Conservation (phyloP, 208 protist genomes). For the Angomonas deanei region DNA sequence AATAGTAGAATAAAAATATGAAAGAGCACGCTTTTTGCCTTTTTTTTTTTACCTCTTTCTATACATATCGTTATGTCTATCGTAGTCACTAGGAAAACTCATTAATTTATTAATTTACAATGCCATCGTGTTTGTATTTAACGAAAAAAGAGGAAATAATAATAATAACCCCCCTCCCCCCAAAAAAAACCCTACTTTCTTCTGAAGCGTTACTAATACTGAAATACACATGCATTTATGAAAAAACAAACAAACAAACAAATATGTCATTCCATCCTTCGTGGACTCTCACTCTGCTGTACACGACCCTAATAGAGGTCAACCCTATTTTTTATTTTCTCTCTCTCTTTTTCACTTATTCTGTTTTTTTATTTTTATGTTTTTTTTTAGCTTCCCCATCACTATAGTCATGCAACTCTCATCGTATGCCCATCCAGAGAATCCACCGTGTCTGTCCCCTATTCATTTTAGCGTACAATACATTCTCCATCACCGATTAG, state of each 20-base stretch:
- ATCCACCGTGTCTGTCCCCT: not conserved
- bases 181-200: too few relatives aligned
- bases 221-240: too few relatives aligned
- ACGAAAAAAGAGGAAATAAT: too few relatives aligned
- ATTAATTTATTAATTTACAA: too few relatives aligned
- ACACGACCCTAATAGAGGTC: too few relatives aligned
- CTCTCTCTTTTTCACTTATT: not conserved
- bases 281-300: too few relatives aligned
- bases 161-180: too few relatives aligned
- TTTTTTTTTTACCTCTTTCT: constrained; percentile 2
- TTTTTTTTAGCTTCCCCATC: not conserved
- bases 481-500: constrained; percentile 14
- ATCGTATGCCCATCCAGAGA: not conserved
- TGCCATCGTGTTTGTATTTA: too few relatives aligned
- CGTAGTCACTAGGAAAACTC: too few relatives aligned
- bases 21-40: not conserved
- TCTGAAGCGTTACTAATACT: too few relatives aligned
- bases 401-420: not conserved
- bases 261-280: not conserved
- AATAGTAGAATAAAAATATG: too few relatives aligned
- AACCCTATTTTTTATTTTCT: not conserved
- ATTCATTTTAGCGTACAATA: constrained; percentile 39
- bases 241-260: too few relatives aligned
- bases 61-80: not conserved
- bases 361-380: not conserved